phyloP scores from a whole-genome alignment of 768 basidiomycete species.

The Trametopsis cervina region DNA sequence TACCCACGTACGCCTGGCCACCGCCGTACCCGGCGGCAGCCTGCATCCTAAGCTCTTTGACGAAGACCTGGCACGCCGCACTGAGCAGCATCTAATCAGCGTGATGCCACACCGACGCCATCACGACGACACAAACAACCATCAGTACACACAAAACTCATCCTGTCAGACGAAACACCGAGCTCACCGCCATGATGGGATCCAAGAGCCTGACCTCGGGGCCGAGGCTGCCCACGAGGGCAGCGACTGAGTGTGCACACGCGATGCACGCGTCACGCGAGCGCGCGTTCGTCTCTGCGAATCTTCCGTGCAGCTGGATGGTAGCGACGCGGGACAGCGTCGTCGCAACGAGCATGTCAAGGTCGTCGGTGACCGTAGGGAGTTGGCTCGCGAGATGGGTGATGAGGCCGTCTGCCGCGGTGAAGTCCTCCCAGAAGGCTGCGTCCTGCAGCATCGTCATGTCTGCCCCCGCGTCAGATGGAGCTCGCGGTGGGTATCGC shows the following conservation, averaged over 20 bases:
- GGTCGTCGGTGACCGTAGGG: constrained; percentile 9
- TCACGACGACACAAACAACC: background rate
- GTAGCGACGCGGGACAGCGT: constrained; percentile 18
- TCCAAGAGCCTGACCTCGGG: constrained; percentile 16
- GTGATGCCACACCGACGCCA: background rate
- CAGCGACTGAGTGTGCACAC: constrained; percentile 15
- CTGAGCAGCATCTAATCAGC: constrained; percentile 17
- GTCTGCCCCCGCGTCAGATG: too few relatives aligned
- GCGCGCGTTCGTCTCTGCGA: constrained; percentile 11
- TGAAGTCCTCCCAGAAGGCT: constrained; percentile 13
- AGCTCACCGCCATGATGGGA: constrained; percentile 22
- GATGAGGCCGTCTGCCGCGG: constrained; percentile 16
- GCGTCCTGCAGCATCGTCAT: constrained; percentile 11
- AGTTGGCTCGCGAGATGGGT: constrained; percentile 13
- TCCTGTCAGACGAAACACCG: background rate
- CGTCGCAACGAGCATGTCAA: constrained; percentile 13
- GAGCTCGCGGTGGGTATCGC: too few relatives aligned
- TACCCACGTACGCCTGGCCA: constrained; percentile 7
- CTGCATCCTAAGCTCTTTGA: constrained; percentile 15
- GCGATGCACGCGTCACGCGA: constrained; percentile 16
- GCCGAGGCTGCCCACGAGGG: constrained; percentile 12
- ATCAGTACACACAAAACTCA: background rate
- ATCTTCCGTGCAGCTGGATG: constrained; percentile 20
- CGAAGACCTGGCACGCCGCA: constrained; percentile 13
- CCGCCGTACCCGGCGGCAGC: background rate